Conservation (phyloP, 2,329 filamentous ascomycete species). For the Drechslerella dactyloides region DNA sequence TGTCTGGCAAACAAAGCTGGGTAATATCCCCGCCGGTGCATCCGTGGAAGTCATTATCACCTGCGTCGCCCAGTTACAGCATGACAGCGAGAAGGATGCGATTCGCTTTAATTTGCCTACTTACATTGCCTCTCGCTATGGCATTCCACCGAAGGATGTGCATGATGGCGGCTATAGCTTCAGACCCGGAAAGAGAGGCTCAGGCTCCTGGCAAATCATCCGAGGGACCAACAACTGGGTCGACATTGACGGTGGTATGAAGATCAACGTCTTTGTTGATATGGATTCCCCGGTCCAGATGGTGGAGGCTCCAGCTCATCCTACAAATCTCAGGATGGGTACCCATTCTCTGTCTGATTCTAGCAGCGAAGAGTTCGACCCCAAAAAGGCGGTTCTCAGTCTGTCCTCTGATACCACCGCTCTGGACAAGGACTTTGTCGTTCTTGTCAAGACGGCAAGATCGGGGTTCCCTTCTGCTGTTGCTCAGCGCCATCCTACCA, state of each 20-base stretch:
- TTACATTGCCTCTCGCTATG: constrained; percentile 71
- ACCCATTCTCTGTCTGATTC: constrained; percentile 59
- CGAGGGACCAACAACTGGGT: constrained; percentile 44
- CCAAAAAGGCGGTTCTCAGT: constrained; percentile 69
- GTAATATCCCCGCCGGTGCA: constrained; percentile 69
- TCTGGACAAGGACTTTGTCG: constrained; percentile 70
- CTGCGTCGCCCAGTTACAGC: constrained; percentile 74
- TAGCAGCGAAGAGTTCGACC: constrained; percentile 59
- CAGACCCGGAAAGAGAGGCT: constrained; percentile 22
- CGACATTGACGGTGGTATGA: constrained; percentile 59
- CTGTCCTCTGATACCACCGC: constrained; percentile 64
- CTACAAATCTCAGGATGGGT: constrained; percentile 70
- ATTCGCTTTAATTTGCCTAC: constrained; percentile 73
- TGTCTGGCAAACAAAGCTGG: constrained; percentile 71
- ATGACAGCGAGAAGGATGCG: constrained; percentile 72
- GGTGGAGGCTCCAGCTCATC: constrained; percentile 72
- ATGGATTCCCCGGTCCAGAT: constrained; percentile 64
- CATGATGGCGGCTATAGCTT: constrained; percentile 48
- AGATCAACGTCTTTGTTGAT: constrained; percentile 67
- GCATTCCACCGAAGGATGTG: constrained; percentile 60
- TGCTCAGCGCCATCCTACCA: constrained; percentile 69
- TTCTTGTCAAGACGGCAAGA: constrained; percentile 65
- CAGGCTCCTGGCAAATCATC: constrained; percentile 20
- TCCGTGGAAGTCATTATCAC: constrained; percentile 65
- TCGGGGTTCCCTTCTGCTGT: constrained; percentile 69